Evolutionary conservation across 2,329 filamentous ascomycete genomes (phyloP).

Genomic region (Kalaharituber pfeilii): DNA sequence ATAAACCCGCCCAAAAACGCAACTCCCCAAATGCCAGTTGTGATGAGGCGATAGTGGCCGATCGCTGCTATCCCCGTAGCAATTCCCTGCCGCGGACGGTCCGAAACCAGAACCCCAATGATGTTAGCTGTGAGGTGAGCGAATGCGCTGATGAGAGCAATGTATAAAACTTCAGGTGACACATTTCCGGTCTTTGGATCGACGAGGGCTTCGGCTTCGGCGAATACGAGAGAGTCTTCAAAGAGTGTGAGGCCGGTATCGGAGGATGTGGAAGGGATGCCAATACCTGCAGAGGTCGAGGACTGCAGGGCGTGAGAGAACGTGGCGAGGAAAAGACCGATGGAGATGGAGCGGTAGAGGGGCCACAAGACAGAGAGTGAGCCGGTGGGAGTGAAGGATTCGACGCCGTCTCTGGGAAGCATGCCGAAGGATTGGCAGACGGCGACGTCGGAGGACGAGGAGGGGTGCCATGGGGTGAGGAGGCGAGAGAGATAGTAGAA

Average conservation of each 20-base stretch:
- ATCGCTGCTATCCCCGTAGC: background rate
- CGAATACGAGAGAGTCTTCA: constrained; percentile 88
- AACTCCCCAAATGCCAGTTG: constrained; percentile 75
- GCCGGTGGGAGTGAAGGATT: constrained; percentile 2
- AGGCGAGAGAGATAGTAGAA: constrained; percentile 12
- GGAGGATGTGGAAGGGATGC: constrained; percentile 28
- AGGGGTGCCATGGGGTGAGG: constrained; percentile 14
- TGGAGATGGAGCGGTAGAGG: constrained; percentile 36
- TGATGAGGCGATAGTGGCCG: constrained; percentile 62
- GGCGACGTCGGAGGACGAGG: constrained; percentile 5
- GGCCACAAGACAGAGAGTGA: constrained; percentile 30
- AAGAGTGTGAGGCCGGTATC: constrained; percentile 95
- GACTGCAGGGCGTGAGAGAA: constrained; percentile 78
- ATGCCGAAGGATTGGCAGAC: constrained; percentile 14
- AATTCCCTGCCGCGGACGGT: background rate
- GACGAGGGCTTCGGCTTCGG: constrained; percentile 70
- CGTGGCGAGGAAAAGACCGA: constrained; percentile 78
- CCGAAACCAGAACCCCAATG: constrained; percentile 48
- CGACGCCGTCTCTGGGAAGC: constrained; percentile 10
- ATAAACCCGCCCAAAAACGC: constrained; percentile 77
- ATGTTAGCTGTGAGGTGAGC: constrained; percentile 75
- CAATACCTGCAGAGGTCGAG: constrained; percentile 40
- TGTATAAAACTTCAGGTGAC: constrained; percentile 69
- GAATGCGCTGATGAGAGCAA: constrained; percentile 74
- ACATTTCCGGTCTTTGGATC: constrained; percentile 44